Evolutionary conservation across 192 early-diverging fungal genomes (phyloP).

Genomic region (Kickxella alabastrina): DNA sequence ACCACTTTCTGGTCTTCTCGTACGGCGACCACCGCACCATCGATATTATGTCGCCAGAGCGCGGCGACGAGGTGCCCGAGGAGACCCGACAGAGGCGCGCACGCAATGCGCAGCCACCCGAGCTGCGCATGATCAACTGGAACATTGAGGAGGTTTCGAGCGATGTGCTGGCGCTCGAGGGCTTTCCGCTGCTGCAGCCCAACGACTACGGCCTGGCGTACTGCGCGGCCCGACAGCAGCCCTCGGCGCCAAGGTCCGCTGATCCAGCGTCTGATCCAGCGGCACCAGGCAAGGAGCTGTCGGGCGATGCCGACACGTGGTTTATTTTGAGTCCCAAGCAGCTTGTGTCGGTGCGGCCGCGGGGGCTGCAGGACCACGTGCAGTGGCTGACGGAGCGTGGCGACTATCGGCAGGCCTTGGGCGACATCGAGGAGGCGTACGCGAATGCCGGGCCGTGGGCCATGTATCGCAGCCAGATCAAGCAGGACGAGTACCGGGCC

Average conservation of each 20-base stretch:
- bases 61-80: constrained; percentile 5
- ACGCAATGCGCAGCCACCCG: constrained; percentile 66
- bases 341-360: constrained; percentile 80
- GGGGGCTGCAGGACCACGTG: constrained; percentile 91
- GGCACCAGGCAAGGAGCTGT: not conserved
- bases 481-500: constrained; percentile 57
- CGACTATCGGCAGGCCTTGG: constrained; percentile 77
- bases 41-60: constrained; percentile 5
- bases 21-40: constrained; percentile 35
- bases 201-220: constrained; percentile 90
- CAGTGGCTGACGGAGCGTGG: constrained; percentile 85
- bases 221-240: constrained; percentile 24
- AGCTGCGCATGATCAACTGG: constrained; percentile 82
- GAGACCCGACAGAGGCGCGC: constrained; percentile 19
- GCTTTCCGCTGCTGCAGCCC: constrained; percentile 82
- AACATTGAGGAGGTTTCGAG: constrained; percentile 81
- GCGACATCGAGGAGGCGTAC: constrained; percentile 58
- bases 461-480: constrained; percentile 45
- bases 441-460: constrained; percentile 52
- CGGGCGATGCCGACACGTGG: constrained; percentile 68
- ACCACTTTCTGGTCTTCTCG: constrained; percentile 41
- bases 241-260: not conserved
- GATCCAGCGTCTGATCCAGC: not conserved
- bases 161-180: constrained; percentile 82
- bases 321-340: constrained; percentile 94